A percentile compares a stretch with the other conserved stretches of the same genome.
Conservation (phyloP, 2,329 filamentous ascomycete species). For the Calonectria ilicicola region DNA sequence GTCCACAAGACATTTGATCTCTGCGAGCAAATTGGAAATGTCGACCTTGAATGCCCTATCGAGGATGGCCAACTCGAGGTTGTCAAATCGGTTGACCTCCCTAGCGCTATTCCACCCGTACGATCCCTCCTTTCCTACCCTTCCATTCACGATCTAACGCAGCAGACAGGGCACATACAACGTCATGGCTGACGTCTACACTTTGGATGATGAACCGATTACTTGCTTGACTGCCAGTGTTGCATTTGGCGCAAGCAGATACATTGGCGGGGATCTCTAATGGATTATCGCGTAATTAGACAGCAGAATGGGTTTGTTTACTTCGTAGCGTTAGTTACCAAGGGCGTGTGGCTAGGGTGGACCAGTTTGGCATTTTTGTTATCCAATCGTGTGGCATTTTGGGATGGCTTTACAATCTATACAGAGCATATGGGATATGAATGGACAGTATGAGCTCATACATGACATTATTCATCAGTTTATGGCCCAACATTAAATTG, state of each 20-base stretch:
- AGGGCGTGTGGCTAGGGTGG: slow-evolving; percentile 24
- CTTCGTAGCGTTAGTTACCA: slow-evolving; percentile 29
- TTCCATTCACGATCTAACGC: slow-evolving; percentile 32
- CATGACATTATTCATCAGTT: slow-evolving; percentile 17
- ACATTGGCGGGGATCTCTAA: slow-evolving; percentile 58
- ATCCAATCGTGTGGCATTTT: slow-evolving; percentile 29
- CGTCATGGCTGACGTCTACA: slow-evolving; percentile 88
- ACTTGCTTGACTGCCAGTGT: slow-evolving; percentile 88
- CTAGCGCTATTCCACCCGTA: slow-evolving; percentile 89
- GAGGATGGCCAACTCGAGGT: slow-evolving; percentile 81
- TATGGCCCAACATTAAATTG: slow-evolving; percentile 21
- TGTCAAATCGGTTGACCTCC: slow-evolving; percentile 86
- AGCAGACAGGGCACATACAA: slow-evolving; percentile 82
- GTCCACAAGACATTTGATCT: slow-evolving; percentile 82
- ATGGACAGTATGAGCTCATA: slow-evolving; percentile 7
- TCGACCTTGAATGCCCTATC: slow-evolving; percentile 90
- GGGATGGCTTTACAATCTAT: slow-evolving; percentile 40
- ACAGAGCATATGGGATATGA: slow-evolving; percentile 32
- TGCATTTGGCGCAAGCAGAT: slow-evolving; percentile 61
- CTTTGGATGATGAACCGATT: slow-evolving; percentile 77
- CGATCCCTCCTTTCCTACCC: slow-evolving; percentile 52
- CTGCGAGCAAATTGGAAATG: slow-evolving; percentile 89
- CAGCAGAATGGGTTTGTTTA: slow-evolving; percentile 21
- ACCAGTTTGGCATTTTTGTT: slow-evolving; percentile 36
- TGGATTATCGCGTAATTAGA: slow-evolving; percentile 13